Percentiles rank a stretch among this genome's conserved stretches.
Evolutionary conservation across 2,329 filamentous ascomycete species (phyloP).

Genomic region (Colletotrichum sidae): DNA sequence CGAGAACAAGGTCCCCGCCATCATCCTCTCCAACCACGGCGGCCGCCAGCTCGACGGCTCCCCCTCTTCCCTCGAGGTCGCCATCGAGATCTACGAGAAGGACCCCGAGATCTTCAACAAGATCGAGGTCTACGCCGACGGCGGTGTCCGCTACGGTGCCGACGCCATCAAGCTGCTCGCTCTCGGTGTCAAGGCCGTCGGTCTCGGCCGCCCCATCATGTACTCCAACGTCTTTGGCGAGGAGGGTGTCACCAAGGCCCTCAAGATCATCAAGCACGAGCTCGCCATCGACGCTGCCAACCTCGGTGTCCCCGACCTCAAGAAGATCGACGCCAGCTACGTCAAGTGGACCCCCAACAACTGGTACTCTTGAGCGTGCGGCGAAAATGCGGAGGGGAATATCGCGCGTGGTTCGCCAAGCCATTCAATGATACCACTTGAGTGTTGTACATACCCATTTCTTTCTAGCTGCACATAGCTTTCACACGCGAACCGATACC

Average conservation of each 20-base stretch:
- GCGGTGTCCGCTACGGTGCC: conserved; percentile 56
- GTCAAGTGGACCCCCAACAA: conserved; percentile 46
- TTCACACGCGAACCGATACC: conserved; percentile 18
- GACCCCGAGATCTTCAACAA: conserved; percentile 52
- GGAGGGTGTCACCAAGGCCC: conserved; percentile 58
- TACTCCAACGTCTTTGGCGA: conserved; percentile 64
- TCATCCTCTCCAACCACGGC: conserved; percentile 57
- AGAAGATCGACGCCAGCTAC: conserved; percentile 45
- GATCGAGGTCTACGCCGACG: conserved; percentile 54
- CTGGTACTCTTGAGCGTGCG: conserved; percentile 39
- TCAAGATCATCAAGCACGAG: conserved; percentile 61
- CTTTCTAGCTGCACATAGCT: conserved; percentile 24
- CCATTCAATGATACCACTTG: conserved; percentile 26
- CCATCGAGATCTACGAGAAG: conserved; percentile 52
- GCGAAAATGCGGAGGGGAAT: neutral
- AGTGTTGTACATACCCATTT: conserved; percentile 27
- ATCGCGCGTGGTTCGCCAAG: conserved; percentile 1
- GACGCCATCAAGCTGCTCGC: conserved; percentile 58
- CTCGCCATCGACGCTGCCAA: conserved; percentile 57
- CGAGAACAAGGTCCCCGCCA: conserved; percentile 47
- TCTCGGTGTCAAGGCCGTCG: conserved; percentile 56
- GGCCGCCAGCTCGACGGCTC: conserved; percentile 55
- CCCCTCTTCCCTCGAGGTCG: conserved; percentile 52
- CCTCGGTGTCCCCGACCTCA: conserved; percentile 53
- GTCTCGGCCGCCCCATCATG: conserved; percentile 64